Base-by-base conservation (phyloP, 2,329 filamentous ascomycete genomes). In the Penicillium hesseltinei region DNA sequence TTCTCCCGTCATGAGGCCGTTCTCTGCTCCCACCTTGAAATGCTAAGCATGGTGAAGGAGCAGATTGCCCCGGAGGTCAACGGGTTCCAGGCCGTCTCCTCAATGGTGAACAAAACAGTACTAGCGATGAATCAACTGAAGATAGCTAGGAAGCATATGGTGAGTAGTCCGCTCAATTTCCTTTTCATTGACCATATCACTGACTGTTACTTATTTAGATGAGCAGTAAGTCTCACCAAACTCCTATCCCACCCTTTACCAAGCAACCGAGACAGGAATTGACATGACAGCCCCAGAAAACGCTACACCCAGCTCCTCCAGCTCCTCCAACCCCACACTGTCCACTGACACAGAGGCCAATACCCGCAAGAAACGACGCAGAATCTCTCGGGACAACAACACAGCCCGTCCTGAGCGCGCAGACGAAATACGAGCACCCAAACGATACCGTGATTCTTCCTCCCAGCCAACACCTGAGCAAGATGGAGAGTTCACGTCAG, bases 1-100 rank as follows among this genome's bases (percentile, higher is more conserved):
- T 76, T 75, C 54, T 62, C 69, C 13, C 74, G 73, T 39, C 77
- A 79, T 60, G 73, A 77, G n/a, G 70, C 63, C 2, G 61, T 76
- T 29, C 64, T 79, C 3, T 65, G 69, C 35, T 73, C 70, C 4
- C 77, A 80, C 58, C 55, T 77, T 2, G 66, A 72, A 45, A 70
- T 78, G 62, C 63, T 78, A 9, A 65, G 71, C 17, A 66, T 70
- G 57, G 65, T 78, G 2, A 69, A 71, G 47, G 59, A 61, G 7
- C 70, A 75, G 43, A 61, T 71, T 10, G 58, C 62, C 5, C 56
- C 63, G 10, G 66, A 72, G 31, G 59, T 61, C 7, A 70, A 71
- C 35, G 67, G 70, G 13, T 69, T 63, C 38, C 66, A 64, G 13
- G 63, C 69, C 6, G 64, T 79, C 4, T 69, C 70, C 1, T 63